Percentiles rank a stretch among this genome's conserved stretches.
Evolutionary conservation across 345 rosid genomes (phyloP).

Genomic region (Kernera saxatilis): DNA sequence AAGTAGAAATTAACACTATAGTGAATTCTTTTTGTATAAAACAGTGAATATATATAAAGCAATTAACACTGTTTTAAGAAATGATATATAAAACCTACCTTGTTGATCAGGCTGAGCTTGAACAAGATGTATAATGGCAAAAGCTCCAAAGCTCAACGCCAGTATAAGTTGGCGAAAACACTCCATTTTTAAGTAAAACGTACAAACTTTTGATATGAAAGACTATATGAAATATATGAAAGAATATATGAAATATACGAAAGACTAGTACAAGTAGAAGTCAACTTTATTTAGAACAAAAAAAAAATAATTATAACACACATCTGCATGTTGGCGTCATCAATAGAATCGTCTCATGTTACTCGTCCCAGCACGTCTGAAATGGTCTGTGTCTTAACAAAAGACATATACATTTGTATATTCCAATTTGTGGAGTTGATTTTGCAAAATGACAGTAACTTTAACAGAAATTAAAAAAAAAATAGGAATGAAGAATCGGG

Average conservation of each 20-base stretch:
- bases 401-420: neutral
- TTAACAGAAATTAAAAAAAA: too few relatives aligned
- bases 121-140: conserved; percentile 4
- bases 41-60: too few relatives aligned
- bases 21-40: too few relatives aligned
- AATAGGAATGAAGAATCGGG: too few relatives aligned
- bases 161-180: neutral
- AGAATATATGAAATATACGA: neutral
- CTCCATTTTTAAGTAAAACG: neutral
- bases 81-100: neutral
- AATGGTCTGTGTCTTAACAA: neutral
- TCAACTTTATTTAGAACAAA: neutral
- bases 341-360: neutral
- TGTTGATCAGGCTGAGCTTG: conserved; percentile 21
- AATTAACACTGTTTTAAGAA: too few relatives aligned
- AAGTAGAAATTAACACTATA: too few relatives aligned
- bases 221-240: neutral
- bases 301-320: neutral
- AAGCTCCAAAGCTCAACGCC: neutral
- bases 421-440: neutral
- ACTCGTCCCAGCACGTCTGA: neutral
- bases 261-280: neutral
- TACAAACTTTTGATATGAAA: neutral
- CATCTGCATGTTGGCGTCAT: neutral
- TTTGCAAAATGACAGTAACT: too few relatives aligned